Conservation (phyloP, 768 basidiomycete species). For the Suillus subluteus region DNA sequence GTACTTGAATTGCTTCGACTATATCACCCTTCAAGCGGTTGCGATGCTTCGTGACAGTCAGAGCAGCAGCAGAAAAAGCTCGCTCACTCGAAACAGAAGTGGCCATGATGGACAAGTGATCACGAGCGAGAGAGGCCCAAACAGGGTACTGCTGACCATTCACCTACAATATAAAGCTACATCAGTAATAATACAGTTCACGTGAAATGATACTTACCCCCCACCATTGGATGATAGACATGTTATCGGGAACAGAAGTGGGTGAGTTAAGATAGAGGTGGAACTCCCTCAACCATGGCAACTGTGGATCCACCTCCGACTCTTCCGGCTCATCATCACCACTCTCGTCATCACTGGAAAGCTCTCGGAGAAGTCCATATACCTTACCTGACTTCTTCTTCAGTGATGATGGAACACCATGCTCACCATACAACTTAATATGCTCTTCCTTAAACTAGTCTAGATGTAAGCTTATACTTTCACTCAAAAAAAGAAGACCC, state of each 20-base stretch:
- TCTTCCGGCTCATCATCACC: not conserved
- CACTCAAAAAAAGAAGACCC: not conserved
- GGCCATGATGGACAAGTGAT: not conserved
- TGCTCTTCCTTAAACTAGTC: too few relatives aligned
- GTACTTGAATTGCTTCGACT: too few relatives aligned
- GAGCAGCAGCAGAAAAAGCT: slow-evolving; percentile 41
- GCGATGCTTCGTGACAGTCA: slow-evolving; percentile 40
- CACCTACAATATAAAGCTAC: not conserved
- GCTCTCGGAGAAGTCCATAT: not conserved
- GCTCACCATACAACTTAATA: too few relatives aligned
- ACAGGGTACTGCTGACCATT: not conserved
- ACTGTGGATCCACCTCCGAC: not conserved
- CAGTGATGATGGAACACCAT: not conserved
- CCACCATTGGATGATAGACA: not conserved
- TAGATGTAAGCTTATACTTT: not conserved
- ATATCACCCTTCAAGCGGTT: too few relatives aligned
- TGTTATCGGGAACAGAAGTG: not conserved
- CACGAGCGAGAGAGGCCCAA: not conserved
- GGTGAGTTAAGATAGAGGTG: not conserved
- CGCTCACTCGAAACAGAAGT: not conserved
- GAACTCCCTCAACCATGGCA: not conserved
- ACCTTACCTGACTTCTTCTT: not conserved
- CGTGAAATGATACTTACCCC: not conserved
- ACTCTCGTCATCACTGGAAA: not conserved
- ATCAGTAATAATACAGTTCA: not conserved